These are phyloP conservation scores for Clohesyomyces aquaticus DNA, from an alignment of 495 filamentous ascomycete genomes.

Conservation along the genomic window DNA sequence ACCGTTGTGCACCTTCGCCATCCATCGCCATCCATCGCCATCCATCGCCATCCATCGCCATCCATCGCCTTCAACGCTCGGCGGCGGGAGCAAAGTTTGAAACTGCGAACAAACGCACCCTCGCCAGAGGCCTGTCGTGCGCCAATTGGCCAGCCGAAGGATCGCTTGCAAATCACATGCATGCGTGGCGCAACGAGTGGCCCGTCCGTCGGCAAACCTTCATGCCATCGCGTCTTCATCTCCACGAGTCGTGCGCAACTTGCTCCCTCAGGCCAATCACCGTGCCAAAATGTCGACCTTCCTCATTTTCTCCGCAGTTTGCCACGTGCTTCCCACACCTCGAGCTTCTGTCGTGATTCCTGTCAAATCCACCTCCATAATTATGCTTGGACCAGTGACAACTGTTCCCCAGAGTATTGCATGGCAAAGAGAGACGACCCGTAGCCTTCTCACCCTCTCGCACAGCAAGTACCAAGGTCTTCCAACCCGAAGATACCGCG, in stretches of 20 bases:
- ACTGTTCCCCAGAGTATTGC: too few species aligned
- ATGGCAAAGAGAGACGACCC: too few species aligned
- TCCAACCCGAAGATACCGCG: background rate
- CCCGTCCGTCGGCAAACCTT: conserved; percentile 26
- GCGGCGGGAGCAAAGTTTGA: background rate
- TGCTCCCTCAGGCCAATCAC: background rate
- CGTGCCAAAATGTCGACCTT: background rate
- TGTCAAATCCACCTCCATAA: too few species aligned
- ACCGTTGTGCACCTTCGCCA: too few species aligned
- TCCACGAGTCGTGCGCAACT: conserved; percentile 28
- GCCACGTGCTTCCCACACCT: background rate
- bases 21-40: too few species aligned
- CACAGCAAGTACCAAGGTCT: background rate
- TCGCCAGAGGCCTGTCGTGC: too few species aligned
- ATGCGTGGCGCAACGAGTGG: conserved; percentile 5
- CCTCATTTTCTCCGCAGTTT: background rate
- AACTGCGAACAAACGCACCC: background rate
- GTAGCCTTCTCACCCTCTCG: too few species aligned
- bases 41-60: too few species aligned
- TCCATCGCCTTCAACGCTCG: too few species aligned
- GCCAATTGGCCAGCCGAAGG: conserved; percentile 8
- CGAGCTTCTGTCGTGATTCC: too few species aligned
- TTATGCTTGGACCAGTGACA: too few species aligned
- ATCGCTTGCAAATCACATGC: conserved; percentile 1
- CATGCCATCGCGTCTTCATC: conserved; percentile 34